phyloP scores from a whole-genome alignment of 2,329 filamentous ascomycete species.

The Fusarium sp. region DNA sequence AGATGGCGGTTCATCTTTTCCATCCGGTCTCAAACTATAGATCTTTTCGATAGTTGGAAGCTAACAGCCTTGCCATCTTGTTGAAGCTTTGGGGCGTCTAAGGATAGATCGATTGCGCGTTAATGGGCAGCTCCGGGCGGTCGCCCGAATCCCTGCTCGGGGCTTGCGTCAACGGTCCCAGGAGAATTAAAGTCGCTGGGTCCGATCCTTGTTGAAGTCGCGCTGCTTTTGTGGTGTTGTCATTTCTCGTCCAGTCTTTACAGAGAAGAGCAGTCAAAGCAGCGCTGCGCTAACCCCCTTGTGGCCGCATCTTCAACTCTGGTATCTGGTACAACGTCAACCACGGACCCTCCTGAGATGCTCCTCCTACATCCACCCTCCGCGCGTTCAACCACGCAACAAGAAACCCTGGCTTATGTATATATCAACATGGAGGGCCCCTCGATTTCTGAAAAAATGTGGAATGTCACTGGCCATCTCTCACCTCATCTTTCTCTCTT shows the following conservation, averaged over 20 bases:
- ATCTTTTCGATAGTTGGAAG: no score
- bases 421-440: constrained; percentile 17
- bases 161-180: constrained; percentile 34
- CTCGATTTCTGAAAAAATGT: not conserved
- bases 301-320: not conserved
- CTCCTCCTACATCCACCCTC: constrained; percentile 24
- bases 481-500: not conserved
- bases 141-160: constrained; percentile 32
- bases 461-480: not conserved
- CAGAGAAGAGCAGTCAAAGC: not conserved
- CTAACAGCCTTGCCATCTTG: no score
- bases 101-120: not conserved
- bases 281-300: not conserved
- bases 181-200: constrained; percentile 1
- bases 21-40: no score
- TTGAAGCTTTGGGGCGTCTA: not conserved
- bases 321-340: not conserved
- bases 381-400: constrained; percentile 6
- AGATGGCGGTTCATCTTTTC: no score
- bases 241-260: not conserved
- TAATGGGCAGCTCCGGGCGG: constrained; percentile 20
- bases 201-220: not conserved
- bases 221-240: not conserved
- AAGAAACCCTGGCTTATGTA: not conserved
- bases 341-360: constrained; percentile 5